These are phyloP conservation scores for Aspergillus sp. DNA, from an alignment of 2,329 filamentous ascomycete species.

Conservation along the genomic window DNA sequence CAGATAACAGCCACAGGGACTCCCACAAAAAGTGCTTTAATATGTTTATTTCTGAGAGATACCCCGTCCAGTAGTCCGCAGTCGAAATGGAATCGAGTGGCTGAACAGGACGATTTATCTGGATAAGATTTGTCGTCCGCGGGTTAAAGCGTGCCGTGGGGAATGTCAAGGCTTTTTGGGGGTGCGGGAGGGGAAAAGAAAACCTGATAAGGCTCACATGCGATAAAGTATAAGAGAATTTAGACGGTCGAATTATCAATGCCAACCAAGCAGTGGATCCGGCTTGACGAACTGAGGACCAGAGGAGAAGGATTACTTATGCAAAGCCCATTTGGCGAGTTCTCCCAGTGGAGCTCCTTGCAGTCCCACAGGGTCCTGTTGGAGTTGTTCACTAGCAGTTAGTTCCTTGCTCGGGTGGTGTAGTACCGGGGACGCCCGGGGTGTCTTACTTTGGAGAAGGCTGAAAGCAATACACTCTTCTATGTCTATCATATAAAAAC, in stretches of 20 bases:
- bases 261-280: background rate
- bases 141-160: background rate
- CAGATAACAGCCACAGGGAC: background rate
- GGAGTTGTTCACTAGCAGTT: too few species aligned
- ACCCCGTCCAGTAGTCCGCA: background rate
- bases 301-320: background rate
- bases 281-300: background rate
- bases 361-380: background rate
- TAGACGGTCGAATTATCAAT: constrained; percentile 10
- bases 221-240: constrained; percentile 2
- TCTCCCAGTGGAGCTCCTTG: background rate
- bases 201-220: constrained; percentile 1
- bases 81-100: background rate
- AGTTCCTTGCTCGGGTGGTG: background rate
- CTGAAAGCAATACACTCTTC: background rate
- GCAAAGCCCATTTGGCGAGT: background rate
- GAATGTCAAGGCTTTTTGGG: background rate
- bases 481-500: too few species aligned
- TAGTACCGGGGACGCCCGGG: background rate
- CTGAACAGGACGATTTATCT: background rate
- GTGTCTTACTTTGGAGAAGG: background rate
- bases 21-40: background rate
- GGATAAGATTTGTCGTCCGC: background rate
- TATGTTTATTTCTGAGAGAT: background rate
- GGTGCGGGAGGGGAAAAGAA: background rate